Evolutionary conservation across 345 rosid genomes (phyloP).

Genomic region (Melaleuca quinquenervia): DNA sequence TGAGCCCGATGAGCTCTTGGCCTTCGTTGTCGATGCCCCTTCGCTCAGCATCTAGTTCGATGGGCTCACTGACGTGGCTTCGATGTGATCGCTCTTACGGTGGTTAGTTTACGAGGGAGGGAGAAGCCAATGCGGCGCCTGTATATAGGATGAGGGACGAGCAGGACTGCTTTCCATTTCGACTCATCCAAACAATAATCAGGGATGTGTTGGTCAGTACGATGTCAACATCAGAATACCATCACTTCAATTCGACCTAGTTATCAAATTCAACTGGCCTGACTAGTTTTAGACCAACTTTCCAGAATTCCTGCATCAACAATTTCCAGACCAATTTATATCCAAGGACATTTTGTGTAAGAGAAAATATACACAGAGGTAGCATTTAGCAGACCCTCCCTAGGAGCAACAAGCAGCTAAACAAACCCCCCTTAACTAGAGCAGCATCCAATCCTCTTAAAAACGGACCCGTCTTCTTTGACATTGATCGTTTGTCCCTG

Average conservation of each 20-base stretch:
- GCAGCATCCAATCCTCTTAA: slow-evolving; percentile 28
- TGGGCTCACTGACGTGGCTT: slow-evolving; percentile 44
- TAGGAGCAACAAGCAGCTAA: background rate
- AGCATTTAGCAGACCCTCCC: background rate
- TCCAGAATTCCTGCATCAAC: background rate
- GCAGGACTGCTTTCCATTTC: background rate
- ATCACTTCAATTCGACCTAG: background rate
- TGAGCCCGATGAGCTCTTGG: background rate
- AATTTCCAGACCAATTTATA: background rate
- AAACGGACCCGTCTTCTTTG: slow-evolving; percentile 20
- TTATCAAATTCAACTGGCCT: background rate
- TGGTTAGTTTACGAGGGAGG: slow-evolving; percentile 16
- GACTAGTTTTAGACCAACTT: background rate
- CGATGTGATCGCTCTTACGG: slow-evolving; percentile 10
- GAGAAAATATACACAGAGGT: background rate
- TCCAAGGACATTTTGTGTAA: background rate
- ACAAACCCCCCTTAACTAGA: slow-evolving; percentile 4
- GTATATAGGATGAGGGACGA: background rate
- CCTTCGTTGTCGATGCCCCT: slow-evolving; percentile 12
- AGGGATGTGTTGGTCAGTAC: background rate
- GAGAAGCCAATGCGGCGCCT: slow-evolving; percentile 12
- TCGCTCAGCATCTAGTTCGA: slow-evolving; percentile 26
- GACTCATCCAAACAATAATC: background rate
- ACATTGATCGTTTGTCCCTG: slow-evolving; percentile 32
- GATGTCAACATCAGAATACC: background rate